Conservation (phyloP, 2,329 filamentous ascomycete species). For the Blastomyces gilchristii region DNA sequence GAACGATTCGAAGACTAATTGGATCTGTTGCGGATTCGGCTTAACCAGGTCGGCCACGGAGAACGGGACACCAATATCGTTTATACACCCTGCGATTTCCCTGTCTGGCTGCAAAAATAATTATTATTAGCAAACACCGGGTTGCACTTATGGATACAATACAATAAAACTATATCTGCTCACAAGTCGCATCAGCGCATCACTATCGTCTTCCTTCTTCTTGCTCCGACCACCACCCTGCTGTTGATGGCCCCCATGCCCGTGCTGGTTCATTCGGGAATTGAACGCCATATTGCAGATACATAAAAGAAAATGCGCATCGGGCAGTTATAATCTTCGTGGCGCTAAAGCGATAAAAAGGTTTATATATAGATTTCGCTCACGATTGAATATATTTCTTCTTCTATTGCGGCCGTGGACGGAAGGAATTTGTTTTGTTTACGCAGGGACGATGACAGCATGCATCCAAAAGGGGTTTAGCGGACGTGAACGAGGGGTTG, state of each 20-base stretch:
- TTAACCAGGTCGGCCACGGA: conserved; percentile 79
- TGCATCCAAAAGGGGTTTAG: conserved; percentile 23
- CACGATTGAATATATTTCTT: not conserved
- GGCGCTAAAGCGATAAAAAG: not conserved
- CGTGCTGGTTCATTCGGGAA: conserved; percentile 43
- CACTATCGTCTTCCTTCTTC: conserved; percentile 49
- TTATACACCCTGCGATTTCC: conserved; percentile 95
- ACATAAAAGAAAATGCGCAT: not conserved
- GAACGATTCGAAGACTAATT: conserved; percentile 97
- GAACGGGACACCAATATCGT: conserved; percentile 88
- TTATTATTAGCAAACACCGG: conserved; percentile 6
- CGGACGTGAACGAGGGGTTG: conserved; percentile 22
- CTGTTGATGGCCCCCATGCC: conserved; percentile 36
- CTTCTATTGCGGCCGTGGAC: not conserved
- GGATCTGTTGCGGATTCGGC: conserved; percentile 85
- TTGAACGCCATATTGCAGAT: conserved; percentile 40
- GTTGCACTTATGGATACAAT: not conserved
- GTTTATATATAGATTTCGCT: not conserved
- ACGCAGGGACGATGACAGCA: conserved; percentile 7
- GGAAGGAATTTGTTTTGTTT: conserved; percentile 14
- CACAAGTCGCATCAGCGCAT: conserved; percentile 49
- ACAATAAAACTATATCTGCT: conserved; percentile 13
- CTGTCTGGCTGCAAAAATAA: conserved; percentile 43
- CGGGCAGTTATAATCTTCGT: not conserved
- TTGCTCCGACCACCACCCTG: conserved; percentile 34